phyloP scores from a whole-genome alignment of 345 rosid genomes.

The Eucalyptus sp. region DNA sequence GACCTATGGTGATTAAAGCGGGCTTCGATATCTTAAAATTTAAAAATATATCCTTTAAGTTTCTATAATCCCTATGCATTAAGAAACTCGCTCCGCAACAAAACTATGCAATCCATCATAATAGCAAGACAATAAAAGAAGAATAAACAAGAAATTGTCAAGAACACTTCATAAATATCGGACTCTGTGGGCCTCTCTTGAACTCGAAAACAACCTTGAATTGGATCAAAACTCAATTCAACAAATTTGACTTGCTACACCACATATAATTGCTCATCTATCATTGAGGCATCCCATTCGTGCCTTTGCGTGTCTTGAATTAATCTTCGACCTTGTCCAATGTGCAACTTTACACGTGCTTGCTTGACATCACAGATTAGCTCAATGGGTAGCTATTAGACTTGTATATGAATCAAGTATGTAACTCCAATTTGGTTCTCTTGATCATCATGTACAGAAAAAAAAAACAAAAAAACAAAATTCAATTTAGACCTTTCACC shows the following conservation, averaged over 20 bases:
- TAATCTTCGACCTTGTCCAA: neutral
- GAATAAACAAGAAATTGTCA: too few relatives aligned
- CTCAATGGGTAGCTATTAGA: neutral
- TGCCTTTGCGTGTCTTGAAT: too few relatives aligned
- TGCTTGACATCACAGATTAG: neutral
- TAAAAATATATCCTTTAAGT: neutral
- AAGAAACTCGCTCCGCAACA: neutral
- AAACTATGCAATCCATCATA: neutral
- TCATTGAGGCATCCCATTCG: fast-evolving
- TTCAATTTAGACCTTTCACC: neutral
- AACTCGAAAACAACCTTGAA: neutral
- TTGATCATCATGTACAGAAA: neutral
- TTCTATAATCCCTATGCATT: neutral
- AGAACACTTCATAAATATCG: neutral
- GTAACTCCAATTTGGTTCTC: neutral
- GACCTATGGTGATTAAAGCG: neutral
- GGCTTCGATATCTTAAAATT: neutral
- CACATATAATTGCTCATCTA: too few relatives aligned
- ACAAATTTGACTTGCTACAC: too few relatives aligned
- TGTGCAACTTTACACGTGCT: fast-evolving
- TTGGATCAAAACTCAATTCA: neutral
- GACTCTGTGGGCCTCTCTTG: neutral
- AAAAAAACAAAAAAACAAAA: neutral
- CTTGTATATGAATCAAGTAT: neutral
- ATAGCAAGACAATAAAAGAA: neutral